Conservation (phyloP, 345 rosid species). For the Triadica sebifera region DNA sequence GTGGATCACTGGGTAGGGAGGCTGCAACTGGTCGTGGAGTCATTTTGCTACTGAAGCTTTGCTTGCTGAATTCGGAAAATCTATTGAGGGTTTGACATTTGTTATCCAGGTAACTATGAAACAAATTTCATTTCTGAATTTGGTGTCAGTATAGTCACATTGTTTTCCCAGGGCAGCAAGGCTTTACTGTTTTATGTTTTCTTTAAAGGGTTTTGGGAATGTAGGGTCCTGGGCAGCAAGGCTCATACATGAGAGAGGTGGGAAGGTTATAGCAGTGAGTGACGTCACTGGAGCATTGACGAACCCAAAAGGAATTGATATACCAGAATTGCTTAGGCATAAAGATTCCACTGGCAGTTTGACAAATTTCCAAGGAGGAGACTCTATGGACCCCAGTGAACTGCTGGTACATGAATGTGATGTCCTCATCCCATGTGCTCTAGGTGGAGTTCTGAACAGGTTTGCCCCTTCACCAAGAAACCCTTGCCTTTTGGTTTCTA, state of each 20-base stretch:
- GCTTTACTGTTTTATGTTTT: background rate
- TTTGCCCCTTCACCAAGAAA: conserved; percentile 23
- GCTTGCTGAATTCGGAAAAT: conserved; percentile 80
- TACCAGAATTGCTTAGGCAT: conserved; percentile 54
- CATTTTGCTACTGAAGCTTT: conserved; percentile 83
- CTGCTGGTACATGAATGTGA: conserved; percentile 88
- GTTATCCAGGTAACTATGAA: conserved; percentile 65
- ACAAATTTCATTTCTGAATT: background rate
- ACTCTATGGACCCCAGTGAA: conserved; percentile 59
- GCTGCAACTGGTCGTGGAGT: conserved; percentile 99
- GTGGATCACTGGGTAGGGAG: conserved; percentile 97
- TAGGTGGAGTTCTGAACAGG: conserved; percentile 96
- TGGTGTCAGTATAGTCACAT: background rate
- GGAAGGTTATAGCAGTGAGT: conserved; percentile 87
- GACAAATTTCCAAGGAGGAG: conserved; percentile 67
- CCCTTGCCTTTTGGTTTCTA: background rate
- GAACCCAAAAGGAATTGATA: conserved; percentile 76
- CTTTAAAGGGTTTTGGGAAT: conserved; percentile 83
- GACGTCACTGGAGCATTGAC: conserved; percentile 91
- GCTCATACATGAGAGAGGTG: conserved; percentile 86
- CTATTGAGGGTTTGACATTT: conserved; percentile 75
- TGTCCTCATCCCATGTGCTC: conserved; percentile 93
- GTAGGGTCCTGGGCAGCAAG: conserved; percentile 95
- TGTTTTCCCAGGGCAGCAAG: background rate
- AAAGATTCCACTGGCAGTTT: conserved; percentile 64